Evolutionary conservation across 1,139 yeast genomes (phyloP), one percentile per base, ranked within the genome.

Genomic region (Protomyces arabidopsidicola): DNA sequence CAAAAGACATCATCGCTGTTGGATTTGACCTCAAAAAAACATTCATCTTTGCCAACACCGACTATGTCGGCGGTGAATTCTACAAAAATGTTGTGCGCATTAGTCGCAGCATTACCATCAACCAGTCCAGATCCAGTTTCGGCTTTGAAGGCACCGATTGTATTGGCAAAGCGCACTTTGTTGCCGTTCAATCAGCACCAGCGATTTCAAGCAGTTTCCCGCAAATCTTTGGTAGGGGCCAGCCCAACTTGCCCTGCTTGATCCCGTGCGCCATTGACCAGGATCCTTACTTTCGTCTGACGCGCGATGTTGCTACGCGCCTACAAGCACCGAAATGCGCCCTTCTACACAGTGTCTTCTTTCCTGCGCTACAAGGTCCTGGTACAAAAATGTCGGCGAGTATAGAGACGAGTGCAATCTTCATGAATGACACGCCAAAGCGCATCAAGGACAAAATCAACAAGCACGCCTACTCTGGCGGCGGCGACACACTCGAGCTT

Each of bases 281-380:
- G 79, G 99, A 95, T 76, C 98, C 99, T 45, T 95, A 95, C 77
- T 95, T 95, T 79, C 83, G 99, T 75, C 96, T 95, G 36, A 89
- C 97, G 77, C 83, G 99, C 77, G 99, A 95, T 74, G 98, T 95
- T 68, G 97, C 98, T 31, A 90, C 86, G 73, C 93, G 91, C 75
- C 82, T 95, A 73, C 88, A 87, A 76, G 95, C 82, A 75, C 79
- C 91, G 69, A 95, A 95, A 77, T 98, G 98, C 22, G 84, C 97
- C 3, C 82, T 93, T 75, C 81, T 95, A 70, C 98, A 93, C 76
- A 87, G 98, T 66, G 88, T 89, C 77, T 95, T 95, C 76, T 93
- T 95, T 87, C 99, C 99, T 52, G 98, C 98, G 58, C 81, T 95
- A 71, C 98, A 93, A 79, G 99, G 99, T 59, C 87, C 98, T 2